Base-by-base conservation (phyloP, 257 asterid species). In the Ilex aquifolium region DNA sequence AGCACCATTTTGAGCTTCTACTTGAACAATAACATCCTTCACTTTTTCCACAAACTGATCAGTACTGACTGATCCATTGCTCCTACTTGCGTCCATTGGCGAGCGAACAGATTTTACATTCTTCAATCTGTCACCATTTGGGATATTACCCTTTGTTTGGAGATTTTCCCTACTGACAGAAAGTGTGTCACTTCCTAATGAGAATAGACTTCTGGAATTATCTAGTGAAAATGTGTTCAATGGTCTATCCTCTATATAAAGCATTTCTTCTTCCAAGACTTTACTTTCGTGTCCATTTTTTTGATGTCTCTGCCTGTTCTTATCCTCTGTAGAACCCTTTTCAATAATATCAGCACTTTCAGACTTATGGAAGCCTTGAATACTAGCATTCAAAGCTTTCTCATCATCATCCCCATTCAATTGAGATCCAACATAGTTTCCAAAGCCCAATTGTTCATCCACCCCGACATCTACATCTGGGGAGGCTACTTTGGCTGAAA, bases 41-140 rank as follows among this genome's bases (percentile, higher is more conserved):
- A 14, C n/a, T 14, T 11, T 46, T 10, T 46, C 15, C 15, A 46
- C 48, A 68, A 64, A 60, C 54, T 69, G 74, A 72, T 60, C 76
- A 70, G 64, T 60, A 61, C 76, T 31, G 21, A 77, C 79, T 32
- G 75, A 73, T 44, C 82, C 84, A 36, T 58, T 78, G 66, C 73
- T 75, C 75, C 77, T 81, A 72, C 70, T 75, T 54, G 81, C 70
- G 36, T 86, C 89, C 11, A 60, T 59, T 30, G 75, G 58, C 59
- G 91, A 86, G 39, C 90, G 67, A 73, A 88, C 92, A 7, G 94
- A 86, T 54, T 76, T 86, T 63, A 76, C 79, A 29, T 69, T 74
- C 74, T 78, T 78, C 46, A 74, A 66, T 70, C 62, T 70, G 59
- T 81, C 96, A 32, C 59, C 55, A 63, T 67, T 74, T 55, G 71